Percentiles rank a stretch among this genome's conserved stretches.
phyloP scores from a whole-genome alignment of 768 basidiomycete species.

The Podaxis sp. region DNA sequence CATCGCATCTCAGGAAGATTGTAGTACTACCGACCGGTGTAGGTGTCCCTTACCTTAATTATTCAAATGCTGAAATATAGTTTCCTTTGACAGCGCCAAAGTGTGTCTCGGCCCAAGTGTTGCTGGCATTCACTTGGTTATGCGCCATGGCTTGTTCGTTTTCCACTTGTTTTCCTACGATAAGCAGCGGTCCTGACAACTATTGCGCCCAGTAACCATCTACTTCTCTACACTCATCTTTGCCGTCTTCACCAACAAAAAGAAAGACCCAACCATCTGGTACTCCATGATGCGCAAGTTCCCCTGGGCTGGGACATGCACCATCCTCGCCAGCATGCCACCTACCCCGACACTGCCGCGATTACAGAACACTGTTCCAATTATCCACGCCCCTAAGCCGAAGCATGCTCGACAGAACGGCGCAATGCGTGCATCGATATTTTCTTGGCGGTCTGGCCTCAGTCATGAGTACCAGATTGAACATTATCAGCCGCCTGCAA shows the following conservation, averaged over 20 bases:
- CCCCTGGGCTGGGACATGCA: slow-evolving; percentile 25
- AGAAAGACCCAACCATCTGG: slow-evolving; percentile 49
- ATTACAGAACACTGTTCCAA: slow-evolving; percentile 32
- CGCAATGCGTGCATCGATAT: slow-evolving; percentile 25
- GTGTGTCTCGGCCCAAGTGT: slow-evolving; percentile 51
- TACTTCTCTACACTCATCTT: slow-evolving; percentile 50
- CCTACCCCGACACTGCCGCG: slow-evolving; percentile 26
- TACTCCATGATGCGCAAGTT: slow-evolving; percentile 41
- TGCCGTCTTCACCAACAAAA: slow-evolving; percentile 33
- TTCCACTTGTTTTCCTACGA: not conserved
- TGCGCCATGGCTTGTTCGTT: slow-evolving; percentile 28
- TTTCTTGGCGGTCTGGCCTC: slow-evolving; percentile 35
- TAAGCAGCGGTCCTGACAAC: not conserved
- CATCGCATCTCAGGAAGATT: slow-evolving; percentile 7
- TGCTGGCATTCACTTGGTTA: slow-evolving; percentile 61
- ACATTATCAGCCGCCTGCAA: slow-evolving; percentile 29
- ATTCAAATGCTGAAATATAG: not conserved
- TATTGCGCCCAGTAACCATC: slow-evolving; percentile 39
- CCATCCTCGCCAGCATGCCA: slow-evolving; percentile 28
- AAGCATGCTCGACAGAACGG: slow-evolving; percentile 22
- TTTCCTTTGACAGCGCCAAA: slow-evolving; percentile 12
- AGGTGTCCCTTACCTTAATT: not conserved
- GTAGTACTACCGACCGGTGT: slow-evolving; percentile 2
- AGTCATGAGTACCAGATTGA: slow-evolving; percentile 45
- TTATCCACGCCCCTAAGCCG: slow-evolving; percentile 42